Evolutionary conservation across 176 grass and related monocot species (phyloP).

Genomic region (Lolium rigidum): DNA sequence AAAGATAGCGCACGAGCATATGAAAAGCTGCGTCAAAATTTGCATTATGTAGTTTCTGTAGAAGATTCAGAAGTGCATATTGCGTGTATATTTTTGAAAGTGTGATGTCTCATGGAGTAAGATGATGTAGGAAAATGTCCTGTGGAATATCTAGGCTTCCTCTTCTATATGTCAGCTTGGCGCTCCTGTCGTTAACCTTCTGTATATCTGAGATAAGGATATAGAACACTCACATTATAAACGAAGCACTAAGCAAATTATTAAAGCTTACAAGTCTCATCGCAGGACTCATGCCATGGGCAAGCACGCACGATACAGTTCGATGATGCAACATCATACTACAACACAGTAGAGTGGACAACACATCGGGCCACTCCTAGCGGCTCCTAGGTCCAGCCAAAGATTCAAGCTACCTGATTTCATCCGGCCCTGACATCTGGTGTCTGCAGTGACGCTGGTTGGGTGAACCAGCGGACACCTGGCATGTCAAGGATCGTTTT

Average conservation of each 20-base stretch:
- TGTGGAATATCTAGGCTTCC: background rate
- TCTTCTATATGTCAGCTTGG: background rate
- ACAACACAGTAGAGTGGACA: background rate
- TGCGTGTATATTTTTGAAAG: background rate
- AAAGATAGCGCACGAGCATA: background rate
- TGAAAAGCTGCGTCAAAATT: background rate
- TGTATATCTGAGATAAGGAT: background rate
- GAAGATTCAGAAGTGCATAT: background rate
- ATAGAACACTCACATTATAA: background rate
- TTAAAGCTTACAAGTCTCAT: background rate
- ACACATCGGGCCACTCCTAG: background rate
- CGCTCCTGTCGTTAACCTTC: background rate
- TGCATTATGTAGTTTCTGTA: background rate
- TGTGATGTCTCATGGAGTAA: no score
- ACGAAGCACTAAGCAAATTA: background rate
- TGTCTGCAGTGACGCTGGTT: conserved; percentile 45
- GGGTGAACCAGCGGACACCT: conserved; percentile 36
- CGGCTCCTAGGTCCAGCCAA: background rate
- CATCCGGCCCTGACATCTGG: conserved; percentile 54
- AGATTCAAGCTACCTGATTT: background rate
- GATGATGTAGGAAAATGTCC: no score
- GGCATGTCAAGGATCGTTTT: conserved; percentile 49
- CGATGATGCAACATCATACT: background rate
- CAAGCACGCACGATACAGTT: background rate
- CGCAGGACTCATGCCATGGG: background rate